phyloP scores from a whole-genome alignment of 1,139 yeast species.

The Diutina mesorugosa region DNA sequence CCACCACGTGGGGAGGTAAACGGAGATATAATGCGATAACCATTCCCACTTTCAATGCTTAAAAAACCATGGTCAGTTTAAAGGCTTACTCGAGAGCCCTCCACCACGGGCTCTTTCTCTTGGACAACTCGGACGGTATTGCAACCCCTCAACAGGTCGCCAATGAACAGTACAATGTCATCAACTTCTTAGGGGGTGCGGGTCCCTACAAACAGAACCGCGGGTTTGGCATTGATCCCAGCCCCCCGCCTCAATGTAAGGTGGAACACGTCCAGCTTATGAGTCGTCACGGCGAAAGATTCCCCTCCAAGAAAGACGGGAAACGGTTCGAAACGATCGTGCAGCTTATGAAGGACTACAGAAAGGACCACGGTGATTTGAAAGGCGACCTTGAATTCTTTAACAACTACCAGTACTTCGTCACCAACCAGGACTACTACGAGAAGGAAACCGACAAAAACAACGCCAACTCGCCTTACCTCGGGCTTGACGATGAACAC shows the following conservation, averaged over 20 bases:
- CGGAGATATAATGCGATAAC: neutral
- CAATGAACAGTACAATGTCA: constrained; percentile 12
- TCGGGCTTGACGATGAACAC: constrained; percentile 20
- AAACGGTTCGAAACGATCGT: neutral
- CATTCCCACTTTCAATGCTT: neutral
- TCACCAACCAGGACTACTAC: constrained; percentile 12
- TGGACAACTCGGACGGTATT: neutral
- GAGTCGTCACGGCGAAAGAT: constrained; percentile 2
- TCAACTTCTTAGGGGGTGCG: constrained; percentile 2
- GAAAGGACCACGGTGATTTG: constrained; percentile 9
- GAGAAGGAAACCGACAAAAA: constrained; percentile 19
- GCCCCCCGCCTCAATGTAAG: neutral
- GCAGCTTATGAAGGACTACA: constrained; percentile 9
- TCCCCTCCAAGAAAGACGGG: neutral
- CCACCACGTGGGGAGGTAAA: neutral
- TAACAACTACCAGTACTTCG: constrained; percentile 22
- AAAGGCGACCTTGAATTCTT: constrained; percentile 20
- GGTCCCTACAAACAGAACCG: constrained; percentile 3
- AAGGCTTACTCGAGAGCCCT: neutral
- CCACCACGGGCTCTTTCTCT: neutral
- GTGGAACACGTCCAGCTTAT: constrained; percentile 3
- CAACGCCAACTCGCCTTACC: constrained; percentile 16
- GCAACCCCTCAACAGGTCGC: constrained; percentile 22
- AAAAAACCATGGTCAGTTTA: neutral
- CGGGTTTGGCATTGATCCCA: constrained; percentile 2